Evolutionary conservation across 768 basidiomycete genomes (phyloP).

Genomic region (Lactarius akahatsu): DNA sequence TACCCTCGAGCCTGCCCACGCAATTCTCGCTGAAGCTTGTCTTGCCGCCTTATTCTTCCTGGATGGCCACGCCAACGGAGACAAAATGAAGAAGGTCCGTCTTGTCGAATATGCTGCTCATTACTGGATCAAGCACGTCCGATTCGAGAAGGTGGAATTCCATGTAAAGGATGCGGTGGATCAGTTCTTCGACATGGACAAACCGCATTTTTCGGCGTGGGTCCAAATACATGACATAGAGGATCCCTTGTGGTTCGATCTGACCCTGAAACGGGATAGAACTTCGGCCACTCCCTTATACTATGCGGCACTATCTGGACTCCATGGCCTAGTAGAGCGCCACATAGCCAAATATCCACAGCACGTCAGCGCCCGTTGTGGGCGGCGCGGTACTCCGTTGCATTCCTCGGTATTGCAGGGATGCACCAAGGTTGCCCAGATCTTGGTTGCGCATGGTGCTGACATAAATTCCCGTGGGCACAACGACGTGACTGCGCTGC

Average conservation of each 20-base stretch:
- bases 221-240: background rate
- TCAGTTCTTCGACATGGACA: background rate
- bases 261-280: too few relatives aligned
- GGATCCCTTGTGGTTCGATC: background rate
- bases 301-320: background rate
- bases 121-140: background rate
- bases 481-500: too few relatives aligned
- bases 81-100: background rate
- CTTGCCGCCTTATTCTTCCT: background rate
- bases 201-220: background rate
- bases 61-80: background rate
- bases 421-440: background rate
- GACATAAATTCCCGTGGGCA: too few relatives aligned
- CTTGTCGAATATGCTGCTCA: background rate
- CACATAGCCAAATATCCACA: background rate
- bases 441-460: background rate
- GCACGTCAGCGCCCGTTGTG: too few relatives aligned
- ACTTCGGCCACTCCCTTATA: background rate
- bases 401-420: background rate
- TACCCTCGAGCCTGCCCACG: background rate
- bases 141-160: background rate
- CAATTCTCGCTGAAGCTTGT: background rate
- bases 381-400: background rate
- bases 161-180: background rate
- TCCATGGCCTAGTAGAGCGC: background rate